Base-by-base conservation (phyloP, 148 eudicot genomes). In the Tetragonia tetragonoides region DNA sequence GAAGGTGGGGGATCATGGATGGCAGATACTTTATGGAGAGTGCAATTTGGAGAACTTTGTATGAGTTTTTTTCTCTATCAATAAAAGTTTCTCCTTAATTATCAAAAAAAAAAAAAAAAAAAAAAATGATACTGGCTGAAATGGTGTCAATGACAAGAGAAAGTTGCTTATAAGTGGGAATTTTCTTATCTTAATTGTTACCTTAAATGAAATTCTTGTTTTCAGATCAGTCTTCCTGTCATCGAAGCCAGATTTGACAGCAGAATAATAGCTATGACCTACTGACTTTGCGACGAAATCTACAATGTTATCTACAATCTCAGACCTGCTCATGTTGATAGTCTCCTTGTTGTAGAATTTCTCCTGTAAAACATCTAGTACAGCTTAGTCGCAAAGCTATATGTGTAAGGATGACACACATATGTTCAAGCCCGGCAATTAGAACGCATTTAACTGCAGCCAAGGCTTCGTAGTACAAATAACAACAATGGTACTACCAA, bases 181-280 rank as follows among this genome's bases (percentile, higher is more conserved):
- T 54, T 59, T 41, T 54, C 28, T 24, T 6, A 51, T 61, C 61
- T 77, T n/a, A 8, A 8, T 44, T 44, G 4, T 4, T 86, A 91
- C 98, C 98, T 94, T 94, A 89, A 94, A 94, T n/a, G 98, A 81
- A 68, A 86, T 49, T 75, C 98, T 86, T 37, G 98, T 92, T 83
- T 90, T 80, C 18, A 80, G 84, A 83, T 89, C 91, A 38, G 87
- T 84, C 34, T 83, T 69, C 42, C 81, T 40, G 81, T 92, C 90
- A 16, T 24, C 73, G 80, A 94, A 94, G 62, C 97, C 97, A 49
- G 86, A 72, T 82, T 81, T 79, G 59, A 94, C 76, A 72, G 86
- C 86, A 70, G 91, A 80, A 38, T 74, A 53, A 40, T 83, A 79
- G 6, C 81, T 70, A 40, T 81, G 68, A 28, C 91, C 97, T 56